A percentile compares a stretch with the other conserved stretches of the same genome.
Conservation (phyloP, 768 basidiomycete species). For the Russula sp. region DNA sequence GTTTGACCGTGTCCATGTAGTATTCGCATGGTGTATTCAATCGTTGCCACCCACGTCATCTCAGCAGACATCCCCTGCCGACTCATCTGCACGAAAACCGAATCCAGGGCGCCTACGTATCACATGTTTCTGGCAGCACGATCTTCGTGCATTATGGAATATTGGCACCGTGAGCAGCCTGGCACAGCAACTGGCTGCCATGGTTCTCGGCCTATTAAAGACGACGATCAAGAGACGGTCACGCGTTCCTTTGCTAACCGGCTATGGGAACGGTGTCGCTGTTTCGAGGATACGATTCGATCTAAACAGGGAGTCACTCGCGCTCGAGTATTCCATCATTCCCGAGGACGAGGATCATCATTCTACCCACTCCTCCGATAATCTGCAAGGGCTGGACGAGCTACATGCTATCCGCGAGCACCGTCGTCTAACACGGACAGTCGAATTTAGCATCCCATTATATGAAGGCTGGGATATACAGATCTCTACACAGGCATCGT, state of each 20-base stretch:
- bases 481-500: conserved; percentile 66
- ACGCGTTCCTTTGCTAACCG: conserved; percentile 66
- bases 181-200: conserved; percentile 78
- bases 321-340: conserved; percentile 78
- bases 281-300: conserved; percentile 78
- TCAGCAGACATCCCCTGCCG: conserved; percentile 32
- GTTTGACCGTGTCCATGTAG: conserved; percentile 31
- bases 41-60: conserved; percentile 35
- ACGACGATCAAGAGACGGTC: conserved; percentile 70
- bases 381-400: conserved; percentile 52
- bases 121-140: conserved; percentile 94
- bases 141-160: conserved; percentile 83
- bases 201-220: conserved; percentile 76
- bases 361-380: conserved; percentile 29
- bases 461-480: conserved; percentile 85
- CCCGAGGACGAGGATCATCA: conserved; percentile 58
- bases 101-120: conserved; percentile 52
- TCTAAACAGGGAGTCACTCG: conserved; percentile 74
- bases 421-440: conserved; percentile 61
- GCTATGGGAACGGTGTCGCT: conserved; percentile 77
- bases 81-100: conserved; percentile 21
- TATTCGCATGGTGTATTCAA: conserved; percentile 95
- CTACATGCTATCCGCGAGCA: conserved; percentile 60
- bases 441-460: conserved; percentile 76
- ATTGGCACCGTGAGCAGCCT: conserved; percentile 59